Base-by-base conservation (phyloP, 1,139 yeast species). In the Zygoascus sp. region DNA sequence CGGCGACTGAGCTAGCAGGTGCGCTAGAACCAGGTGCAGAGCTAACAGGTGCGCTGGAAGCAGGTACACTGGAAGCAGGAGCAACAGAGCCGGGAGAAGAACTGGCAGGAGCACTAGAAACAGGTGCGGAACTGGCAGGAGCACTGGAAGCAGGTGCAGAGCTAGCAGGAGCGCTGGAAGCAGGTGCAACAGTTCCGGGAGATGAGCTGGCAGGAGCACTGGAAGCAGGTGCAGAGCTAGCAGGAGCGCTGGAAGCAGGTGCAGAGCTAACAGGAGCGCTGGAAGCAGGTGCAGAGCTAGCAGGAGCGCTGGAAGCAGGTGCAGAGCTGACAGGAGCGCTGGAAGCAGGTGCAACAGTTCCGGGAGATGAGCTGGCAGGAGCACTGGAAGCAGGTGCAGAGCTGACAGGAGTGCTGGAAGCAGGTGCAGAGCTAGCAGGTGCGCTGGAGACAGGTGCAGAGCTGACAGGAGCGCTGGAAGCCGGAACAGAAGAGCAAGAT, bases 101-200 rank as follows among this genome's bases (percentile, higher is more conserved):
- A n/a, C n/a, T n/a, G n/a, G n/a, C n/a, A n/a, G n/a, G n/a, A n/a
- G n/a, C n/a, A n/a, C n/a, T n/a, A n/a, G n/a, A n/a, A n/a, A n/a
- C n/a, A n/a, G n/a, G n/a, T n/a, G n/a, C n/a, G n/a, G n/a, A n/a
- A n/a, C n/a, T n/a, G n/a, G n/a, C n/a, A n/a, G n/a, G n/a, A n/a
- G n/a, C n/a, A n/a, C n/a, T n/a, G n/a, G n/a, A n/a, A n/a, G n/a
- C n/a, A n/a, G 38, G 15, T 5, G 47, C 35, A 21, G 32, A 34
- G 32, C 27, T 28, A 19, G 36, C 22, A 13, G 41, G 20, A 13
- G 40, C 30, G 22, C 40, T 8, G 35, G 22, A 8, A 28, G 37
- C 19, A 10, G 48, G 32, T 20, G 32, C 35, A 21, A 28, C 38
- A n/a, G n/a, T n/a, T n/a, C n/a, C n/a, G n/a, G n/a, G n/a, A n/a